Evolutionary conservation across 139 green algal species (phyloP), one percentile per base, ranked within the genome.

Genomic region (Chlamydomonas schloesseri): DNA sequence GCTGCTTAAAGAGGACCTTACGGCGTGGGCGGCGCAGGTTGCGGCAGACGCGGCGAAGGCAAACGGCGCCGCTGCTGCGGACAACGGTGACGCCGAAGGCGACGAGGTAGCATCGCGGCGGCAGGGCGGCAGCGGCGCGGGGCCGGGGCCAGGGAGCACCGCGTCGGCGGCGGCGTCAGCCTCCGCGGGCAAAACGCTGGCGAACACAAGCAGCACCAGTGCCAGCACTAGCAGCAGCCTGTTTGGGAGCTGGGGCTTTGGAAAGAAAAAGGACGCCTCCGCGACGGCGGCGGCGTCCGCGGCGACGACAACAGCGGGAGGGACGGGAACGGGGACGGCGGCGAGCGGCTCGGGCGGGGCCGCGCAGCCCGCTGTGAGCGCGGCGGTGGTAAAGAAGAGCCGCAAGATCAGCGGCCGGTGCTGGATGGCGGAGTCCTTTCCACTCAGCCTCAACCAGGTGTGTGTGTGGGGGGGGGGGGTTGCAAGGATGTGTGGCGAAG

Each of bases 341-440:
- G 47, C 29, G 29, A 15, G 24, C 6, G n/a, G 9, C n/a, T 2
- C 31, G 46, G 20, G 34, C 5, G 14, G 34, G 34, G 57, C 60
- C 3, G 33, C 34, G n/a, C 69, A 69, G 82, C 53, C 36, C 42
- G 36, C 28, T 8, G 88, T 71, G 13, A 64, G 1, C 20, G 69
- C 24, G 14, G 71, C 83, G 18, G 62, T 47, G 1, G 46, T 53
- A 0, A 73, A 69, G 47, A 77, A 78, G 80, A 78, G 73, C 60
- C 57, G 86, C 86, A 79, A 88, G 71, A 46, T 92, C 20, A 90
- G 73, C 24, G 90, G 89, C 9, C 76, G 88, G 15, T 97, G 92
- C 84, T 97, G 94, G 94, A 94, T 97, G 91, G 92, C 93, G 0
- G 79, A 91, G 73, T 73, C 90, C 42, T 96, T 95, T 64, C 94